Evolutionary conservation across 306 rosid species (phyloP).

Genomic region (Dalbergia oliveri): DNA sequence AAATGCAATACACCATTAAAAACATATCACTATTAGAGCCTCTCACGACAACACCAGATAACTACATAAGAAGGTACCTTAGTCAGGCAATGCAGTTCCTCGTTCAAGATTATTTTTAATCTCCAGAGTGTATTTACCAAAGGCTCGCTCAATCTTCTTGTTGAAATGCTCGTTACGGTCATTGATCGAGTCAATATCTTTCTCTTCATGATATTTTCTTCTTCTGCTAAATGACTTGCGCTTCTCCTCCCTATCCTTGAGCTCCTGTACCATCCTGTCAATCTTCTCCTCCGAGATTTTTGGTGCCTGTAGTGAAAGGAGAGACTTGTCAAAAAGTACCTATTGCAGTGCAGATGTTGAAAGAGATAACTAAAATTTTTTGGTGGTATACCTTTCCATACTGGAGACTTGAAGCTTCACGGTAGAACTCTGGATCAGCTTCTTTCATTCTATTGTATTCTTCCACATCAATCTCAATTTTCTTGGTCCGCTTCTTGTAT

Average conservation of each 20-base stretch:
- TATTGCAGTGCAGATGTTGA: conserved; percentile 9
- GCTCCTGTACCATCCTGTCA: conserved; percentile 95
- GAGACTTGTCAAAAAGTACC: conserved; percentile 30
- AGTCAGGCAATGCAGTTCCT: conserved; percentile 97
- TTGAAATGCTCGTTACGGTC: conserved; percentile 98
- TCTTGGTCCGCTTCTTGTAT: conserved; percentile 86
- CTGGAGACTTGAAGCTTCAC: conserved; percentile 97
- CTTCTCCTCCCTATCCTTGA: conserved; percentile 83
- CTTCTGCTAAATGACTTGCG: conserved; percentile 87
- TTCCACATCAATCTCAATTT: conserved; percentile 73
- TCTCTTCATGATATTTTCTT: conserved; percentile 90
- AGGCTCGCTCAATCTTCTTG: conserved; percentile 98
- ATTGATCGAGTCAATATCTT: conserved; percentile 96
- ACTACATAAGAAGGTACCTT: conserved; percentile 43
- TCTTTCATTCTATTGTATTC: conserved; percentile 94
- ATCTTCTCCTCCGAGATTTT: conserved; percentile 86
- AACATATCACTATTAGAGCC: conserved; percentile 13
- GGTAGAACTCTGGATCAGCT: conserved; percentile 97
- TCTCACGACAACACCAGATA: not conserved
- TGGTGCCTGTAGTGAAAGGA: conserved; percentile 66
- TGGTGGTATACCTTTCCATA: conserved; percentile 82
- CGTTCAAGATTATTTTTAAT: conserved; percentile 98
- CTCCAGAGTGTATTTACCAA: conserved; percentile 96
- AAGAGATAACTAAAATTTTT: conserved; percentile 24
- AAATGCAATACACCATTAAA: conserved; percentile 28